Conservation (phyloP, 2,329 filamentous ascomycete genomes). For the Microdochium trichocladiopsis region DNA sequence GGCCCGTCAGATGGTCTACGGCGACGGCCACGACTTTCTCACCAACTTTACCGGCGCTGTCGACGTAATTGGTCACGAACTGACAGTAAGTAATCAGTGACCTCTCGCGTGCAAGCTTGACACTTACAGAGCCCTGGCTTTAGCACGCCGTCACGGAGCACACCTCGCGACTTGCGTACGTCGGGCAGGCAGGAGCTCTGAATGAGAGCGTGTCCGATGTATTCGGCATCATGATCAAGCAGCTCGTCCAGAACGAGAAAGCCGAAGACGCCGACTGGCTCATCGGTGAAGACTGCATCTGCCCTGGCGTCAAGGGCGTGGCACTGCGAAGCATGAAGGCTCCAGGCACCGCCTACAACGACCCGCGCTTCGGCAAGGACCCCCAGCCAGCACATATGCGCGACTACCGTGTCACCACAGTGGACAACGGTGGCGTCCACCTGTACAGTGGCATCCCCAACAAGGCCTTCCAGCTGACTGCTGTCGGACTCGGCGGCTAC, state of each 20-base stretch:
- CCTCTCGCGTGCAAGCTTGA: background rate
- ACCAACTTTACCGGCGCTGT: slow-evolving; percentile 43
- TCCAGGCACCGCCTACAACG: slow-evolving; percentile 44
- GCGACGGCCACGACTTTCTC: slow-evolving; percentile 44
- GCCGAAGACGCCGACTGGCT: slow-evolving; percentile 44
- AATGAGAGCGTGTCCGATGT: slow-evolving; percentile 51
- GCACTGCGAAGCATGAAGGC: slow-evolving; percentile 48
- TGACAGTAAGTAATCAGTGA: slow-evolving; percentile 26
- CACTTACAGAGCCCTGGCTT: slow-evolving; percentile 1
- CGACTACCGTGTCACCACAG: slow-evolving; percentile 27
- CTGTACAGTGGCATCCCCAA: slow-evolving; percentile 51
- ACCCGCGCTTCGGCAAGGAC: slow-evolving; percentile 46
- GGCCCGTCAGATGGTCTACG: slow-evolving; percentile 46
- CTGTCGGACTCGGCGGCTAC: slow-evolving; percentile 40
- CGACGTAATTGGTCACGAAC: slow-evolving; percentile 51
- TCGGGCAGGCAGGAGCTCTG: slow-evolving; percentile 44
- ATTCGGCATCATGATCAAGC: slow-evolving; percentile 52
- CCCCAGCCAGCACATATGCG: slow-evolving; percentile 42
- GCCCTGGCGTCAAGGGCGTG: slow-evolving; percentile 41
- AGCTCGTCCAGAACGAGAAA: slow-evolving; percentile 37
- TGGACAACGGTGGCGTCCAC: slow-evolving; percentile 48
- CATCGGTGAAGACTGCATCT: slow-evolving; percentile 44
- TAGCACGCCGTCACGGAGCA: slow-evolving; percentile 44
- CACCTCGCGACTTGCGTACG: slow-evolving; percentile 41
- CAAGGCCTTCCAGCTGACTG: slow-evolving; percentile 44